A percentile compares a stretch with the other conserved stretches of the same genome.
phyloP scores from a whole-genome alignment of 495 filamentous ascomycete species.

The Bombardia bombarda region DNA sequence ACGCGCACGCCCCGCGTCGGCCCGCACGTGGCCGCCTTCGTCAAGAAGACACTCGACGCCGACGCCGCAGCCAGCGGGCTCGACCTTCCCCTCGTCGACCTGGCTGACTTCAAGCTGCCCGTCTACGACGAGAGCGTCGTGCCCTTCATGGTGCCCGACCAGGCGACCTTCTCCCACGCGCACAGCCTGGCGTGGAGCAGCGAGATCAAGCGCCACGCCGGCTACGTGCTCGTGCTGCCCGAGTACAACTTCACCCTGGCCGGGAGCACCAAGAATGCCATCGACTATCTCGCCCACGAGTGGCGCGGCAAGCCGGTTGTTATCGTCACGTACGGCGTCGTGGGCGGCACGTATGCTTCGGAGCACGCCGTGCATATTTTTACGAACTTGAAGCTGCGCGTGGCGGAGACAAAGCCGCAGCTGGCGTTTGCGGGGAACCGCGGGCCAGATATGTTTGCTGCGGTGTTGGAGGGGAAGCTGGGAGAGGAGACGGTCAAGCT shows the following conservation, averaged over 20 bases:
- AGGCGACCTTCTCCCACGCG: slow-evolving; percentile 35
- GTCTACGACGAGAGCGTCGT: slow-evolving; percentile 48
- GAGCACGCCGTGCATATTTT: slow-evolving; percentile 26
- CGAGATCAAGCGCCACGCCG: slow-evolving; percentile 38
- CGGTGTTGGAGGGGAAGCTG: slow-evolving; percentile 22
- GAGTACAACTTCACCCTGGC: slow-evolving; percentile 39
- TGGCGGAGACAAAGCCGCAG: slow-evolving; percentile 23
- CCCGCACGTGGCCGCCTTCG: slow-evolving; percentile 23
- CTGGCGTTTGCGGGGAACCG: slow-evolving; percentile 18
- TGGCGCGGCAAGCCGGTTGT: slow-evolving; percentile 52
- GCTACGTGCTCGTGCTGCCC: slow-evolving; percentile 50
- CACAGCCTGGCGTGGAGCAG: slow-evolving; percentile 44
- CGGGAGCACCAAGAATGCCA: slow-evolving; percentile 52
- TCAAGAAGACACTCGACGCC: slow-evolving; percentile 21
- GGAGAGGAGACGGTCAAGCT: slow-evolving; percentile 13
- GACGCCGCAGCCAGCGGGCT: slow-evolving; percentile 11
- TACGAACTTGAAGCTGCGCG: slow-evolving; percentile 19
- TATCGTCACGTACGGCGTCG: slow-evolving; percentile 48
- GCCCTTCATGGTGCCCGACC: slow-evolving; percentile 36
- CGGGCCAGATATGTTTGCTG: slow-evolving; percentile 16
- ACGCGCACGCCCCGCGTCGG: slow-evolving; percentile 29
- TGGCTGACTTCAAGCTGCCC: slow-evolving; percentile 45
- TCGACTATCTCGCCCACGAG: slow-evolving; percentile 53
- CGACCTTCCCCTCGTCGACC: slow-evolving; percentile 35
- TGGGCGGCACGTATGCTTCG: slow-evolving; percentile 39